Conservation (phyloP, 2,329 filamentous ascomycete species). For the Thielaviopsis musarum region DNA sequence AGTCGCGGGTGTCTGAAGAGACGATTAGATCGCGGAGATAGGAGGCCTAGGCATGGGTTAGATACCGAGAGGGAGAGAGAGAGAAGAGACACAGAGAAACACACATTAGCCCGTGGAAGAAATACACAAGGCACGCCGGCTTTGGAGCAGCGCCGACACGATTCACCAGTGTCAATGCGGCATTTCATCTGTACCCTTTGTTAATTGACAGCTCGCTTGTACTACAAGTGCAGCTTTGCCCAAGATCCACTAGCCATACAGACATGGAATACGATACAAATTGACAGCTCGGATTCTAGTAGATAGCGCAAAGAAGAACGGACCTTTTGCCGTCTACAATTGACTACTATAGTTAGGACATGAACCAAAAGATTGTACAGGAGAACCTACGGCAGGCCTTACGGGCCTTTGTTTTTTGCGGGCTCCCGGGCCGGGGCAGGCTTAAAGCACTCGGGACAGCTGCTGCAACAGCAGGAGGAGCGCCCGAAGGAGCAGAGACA, state of each 20-base stretch:
- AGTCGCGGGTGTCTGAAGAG: slow-evolving; percentile 12
- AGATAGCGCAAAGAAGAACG: not conserved
- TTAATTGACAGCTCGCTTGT: too few species aligned
- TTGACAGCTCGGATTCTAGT: slow-evolving; percentile 15
- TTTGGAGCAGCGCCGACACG: slow-evolving; percentile 20
- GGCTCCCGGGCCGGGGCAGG: slow-evolving; percentile 2
- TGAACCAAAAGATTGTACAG: not conserved
- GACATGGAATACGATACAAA: too few species aligned
- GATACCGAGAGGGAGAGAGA: not conserved
- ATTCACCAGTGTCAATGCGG: slow-evolving; percentile 19
- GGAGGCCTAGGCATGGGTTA: slow-evolving; percentile 5
- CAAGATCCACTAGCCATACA: too few species aligned
- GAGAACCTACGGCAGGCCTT: slow-evolving; percentile 18
- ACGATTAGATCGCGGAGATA: slow-evolving; percentile 10
- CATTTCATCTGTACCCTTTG: slow-evolving; percentile 20
- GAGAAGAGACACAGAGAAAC: slow-evolving; percentile 9
- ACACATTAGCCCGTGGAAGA: slow-evolving; percentile 24
- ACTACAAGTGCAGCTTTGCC: not conserved
- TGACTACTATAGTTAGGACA: not conserved
- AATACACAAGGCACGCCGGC: slow-evolving; percentile 24
- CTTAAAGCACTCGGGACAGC: not conserved
- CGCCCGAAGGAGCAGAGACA: too few species aligned
- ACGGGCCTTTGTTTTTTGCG: slow-evolving; percentile 15
- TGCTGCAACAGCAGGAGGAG: not conserved
- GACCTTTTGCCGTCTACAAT: slow-evolving; percentile 7